phyloP scores from a whole-genome alignment of 2,329 filamentous ascomycete species.

The Fusarium cicatricum region DNA sequence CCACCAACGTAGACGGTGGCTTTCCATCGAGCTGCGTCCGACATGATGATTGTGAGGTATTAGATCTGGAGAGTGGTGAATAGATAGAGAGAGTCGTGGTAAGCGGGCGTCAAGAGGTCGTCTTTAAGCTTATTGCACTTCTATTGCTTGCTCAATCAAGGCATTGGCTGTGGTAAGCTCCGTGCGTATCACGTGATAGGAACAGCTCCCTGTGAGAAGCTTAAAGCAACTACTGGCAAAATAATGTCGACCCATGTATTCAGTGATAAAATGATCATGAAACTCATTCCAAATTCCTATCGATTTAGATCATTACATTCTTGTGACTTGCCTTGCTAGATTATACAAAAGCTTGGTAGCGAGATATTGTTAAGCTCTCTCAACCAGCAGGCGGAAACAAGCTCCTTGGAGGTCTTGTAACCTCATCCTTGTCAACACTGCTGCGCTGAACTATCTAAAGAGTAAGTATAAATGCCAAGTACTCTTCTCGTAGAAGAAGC shows the following conservation, averaged over 20 bases:
- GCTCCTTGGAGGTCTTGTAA: too few species aligned
- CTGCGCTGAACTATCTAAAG: too few species aligned
- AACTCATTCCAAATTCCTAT: too few species aligned
- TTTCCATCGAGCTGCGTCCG: slow-evolving; percentile 84
- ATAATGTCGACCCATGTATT: too few species aligned
- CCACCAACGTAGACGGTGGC: slow-evolving; percentile 93
- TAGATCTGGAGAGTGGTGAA: neutral
- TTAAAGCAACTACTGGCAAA: neutral
- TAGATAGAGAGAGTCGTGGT: slow-evolving; percentile 1
- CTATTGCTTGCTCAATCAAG: slow-evolving; percentile 10
- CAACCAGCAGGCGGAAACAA: too few species aligned
- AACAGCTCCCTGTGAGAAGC: neutral
- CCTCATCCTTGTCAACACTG: too few species aligned
- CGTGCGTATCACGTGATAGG: slow-evolving; percentile 32
- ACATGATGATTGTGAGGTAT: slow-evolving; percentile 62
- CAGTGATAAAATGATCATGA: too few species aligned
- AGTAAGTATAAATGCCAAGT: too few species aligned
- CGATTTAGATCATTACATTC: too few species aligned
- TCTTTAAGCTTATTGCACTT: slow-evolving; percentile 18
- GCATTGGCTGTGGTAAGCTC: slow-evolving; percentile 18
- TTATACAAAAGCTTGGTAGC: too few species aligned
- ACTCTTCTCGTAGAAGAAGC: too few species aligned
- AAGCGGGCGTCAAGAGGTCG: slow-evolving; percentile 9
- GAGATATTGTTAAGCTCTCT: neutral
- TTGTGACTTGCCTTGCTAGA: too few species aligned